A percentile compares a stretch with the other conserved stretches of the same genome.
These are phyloP conservation scores for Blastomyces gilchristii DNA, from an alignment of 2,329 filamentous ascomycete species.

Conservation along the genomic window DNA sequence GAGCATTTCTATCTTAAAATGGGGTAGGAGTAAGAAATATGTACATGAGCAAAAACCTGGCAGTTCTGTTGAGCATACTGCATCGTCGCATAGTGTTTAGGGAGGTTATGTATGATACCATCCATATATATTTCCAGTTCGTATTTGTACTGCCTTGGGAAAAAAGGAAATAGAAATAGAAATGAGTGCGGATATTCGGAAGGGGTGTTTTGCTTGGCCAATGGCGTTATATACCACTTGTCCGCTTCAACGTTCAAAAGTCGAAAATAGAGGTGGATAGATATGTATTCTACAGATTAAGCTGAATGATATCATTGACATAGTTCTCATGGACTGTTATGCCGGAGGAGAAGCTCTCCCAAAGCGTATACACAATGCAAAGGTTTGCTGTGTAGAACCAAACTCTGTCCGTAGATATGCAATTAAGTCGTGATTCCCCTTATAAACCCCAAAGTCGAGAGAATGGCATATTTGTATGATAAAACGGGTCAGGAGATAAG, in stretches of 20 bases:
- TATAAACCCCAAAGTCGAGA: not conserved
- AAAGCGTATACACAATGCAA: not conserved
- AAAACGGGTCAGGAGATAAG: not conserved
- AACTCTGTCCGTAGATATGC: not conserved
- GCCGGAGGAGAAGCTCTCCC: not conserved
- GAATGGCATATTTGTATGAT: not conserved
- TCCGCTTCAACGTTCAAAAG: not conserved
- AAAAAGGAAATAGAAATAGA: not conserved
- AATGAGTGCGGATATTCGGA: not conserved
- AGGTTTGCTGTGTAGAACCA: not conserved
- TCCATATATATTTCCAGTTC: not conserved
- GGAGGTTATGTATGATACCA: not conserved
- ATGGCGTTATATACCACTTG: not conserved
- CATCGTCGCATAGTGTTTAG: not conserved
- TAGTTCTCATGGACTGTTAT: not conserved
- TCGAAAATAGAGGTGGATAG: not conserved
- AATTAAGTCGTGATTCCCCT: not conserved
- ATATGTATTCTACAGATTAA: not conserved
- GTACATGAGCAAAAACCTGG: not conserved
- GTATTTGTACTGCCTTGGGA: not conserved
- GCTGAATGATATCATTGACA: not conserved
- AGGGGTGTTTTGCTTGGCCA: not conserved
- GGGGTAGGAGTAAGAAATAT: not conserved
- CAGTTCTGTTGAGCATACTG: not conserved
- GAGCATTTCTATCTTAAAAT: constrained; percentile 34